These are phyloP conservation scores for Acer yangbiense DNA, from an alignment of 345 rosid species.

Conservation along the genomic window DNA sequence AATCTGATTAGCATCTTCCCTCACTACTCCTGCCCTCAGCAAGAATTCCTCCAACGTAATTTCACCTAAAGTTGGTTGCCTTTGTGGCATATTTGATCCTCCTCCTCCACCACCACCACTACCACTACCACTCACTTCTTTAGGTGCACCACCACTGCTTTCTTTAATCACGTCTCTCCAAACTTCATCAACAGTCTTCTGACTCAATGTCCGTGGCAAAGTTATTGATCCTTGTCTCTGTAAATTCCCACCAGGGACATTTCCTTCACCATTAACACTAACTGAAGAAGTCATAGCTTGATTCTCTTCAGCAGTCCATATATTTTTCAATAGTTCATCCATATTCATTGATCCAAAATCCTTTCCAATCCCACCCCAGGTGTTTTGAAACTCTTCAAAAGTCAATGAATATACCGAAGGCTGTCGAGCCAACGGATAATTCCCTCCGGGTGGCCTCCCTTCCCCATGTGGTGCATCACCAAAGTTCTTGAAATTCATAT, in stretches of 20 bases:
- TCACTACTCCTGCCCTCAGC: conserved; percentile 78
- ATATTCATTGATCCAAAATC: conserved; percentile 98
- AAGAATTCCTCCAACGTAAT: conserved; percentile 94
- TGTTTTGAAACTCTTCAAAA: conserved; percentile 84
- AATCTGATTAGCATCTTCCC: conserved; percentile 63
- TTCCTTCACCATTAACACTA: conserved; percentile 30
- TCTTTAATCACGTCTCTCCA: conserved; percentile 79
- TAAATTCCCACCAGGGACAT: conserved; percentile 57
- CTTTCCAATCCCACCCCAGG: conserved; percentile 71
- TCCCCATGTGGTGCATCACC: conserved; percentile 45
- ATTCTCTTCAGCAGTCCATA: conserved; percentile 91
- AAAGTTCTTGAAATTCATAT: conserved; percentile 68
- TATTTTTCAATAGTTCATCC: conserved; percentile 87
- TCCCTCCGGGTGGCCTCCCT: conserved; percentile 46
- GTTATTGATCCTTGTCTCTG: conserved; percentile 95
- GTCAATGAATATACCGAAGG: conserved; percentile 79
- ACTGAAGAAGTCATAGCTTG: conserved; percentile 53
- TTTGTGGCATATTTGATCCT: conserved; percentile 51
- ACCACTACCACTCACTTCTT: conserved; percentile 38
- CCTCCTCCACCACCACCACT: conserved; percentile 26
- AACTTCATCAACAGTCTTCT: conserved; percentile 94
- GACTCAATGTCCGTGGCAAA: conserved; percentile 88
- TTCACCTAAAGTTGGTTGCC: conserved; percentile 71
- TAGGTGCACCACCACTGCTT: conserved; percentile 24
- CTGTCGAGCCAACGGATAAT: conserved; percentile 59